Conservation (phyloP, 345 rosid genomes). For the Acer saccharum region DNA sequence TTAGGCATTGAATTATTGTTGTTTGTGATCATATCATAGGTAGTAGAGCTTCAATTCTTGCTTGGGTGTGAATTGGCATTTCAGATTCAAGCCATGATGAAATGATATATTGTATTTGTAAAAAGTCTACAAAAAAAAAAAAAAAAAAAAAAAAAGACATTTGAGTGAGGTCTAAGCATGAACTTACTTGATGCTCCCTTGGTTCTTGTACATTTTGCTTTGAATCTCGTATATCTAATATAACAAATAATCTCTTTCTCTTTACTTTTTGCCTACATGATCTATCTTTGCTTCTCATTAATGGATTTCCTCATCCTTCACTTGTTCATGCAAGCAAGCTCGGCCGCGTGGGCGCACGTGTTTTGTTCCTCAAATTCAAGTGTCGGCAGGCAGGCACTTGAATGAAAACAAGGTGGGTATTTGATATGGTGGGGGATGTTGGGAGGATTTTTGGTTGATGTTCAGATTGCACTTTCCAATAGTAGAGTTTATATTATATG, state of each 20-base stretch:
- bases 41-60: constrained; percentile 32
- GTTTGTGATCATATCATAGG: constrained; percentile 22
- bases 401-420: constrained; percentile 1
- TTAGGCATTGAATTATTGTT: constrained; percentile 35
- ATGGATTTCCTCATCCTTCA: not conserved
- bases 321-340: not conserved
- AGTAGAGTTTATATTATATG: not conserved
- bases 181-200: constrained; percentile 14
- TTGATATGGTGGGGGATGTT: not conserved
- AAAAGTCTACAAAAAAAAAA: constrained; percentile 13
- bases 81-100: constrained; percentile 25
- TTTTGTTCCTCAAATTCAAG: constrained; percentile 6
- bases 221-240: not conserved
- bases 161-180: constrained; percentile 27
- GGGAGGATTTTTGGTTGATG: not conserved
- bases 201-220: constrained; percentile 15
- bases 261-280: not conserved
- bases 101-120: constrained; percentile 31
- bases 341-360: not conserved
- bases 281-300: not conserved
- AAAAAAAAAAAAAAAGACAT: constrained; percentile 1
- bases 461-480: not conserved
- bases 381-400: constrained; percentile 34
- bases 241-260: constrained; percentile 1
- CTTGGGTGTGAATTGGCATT: constrained; percentile 38